phyloP scores from a whole-genome alignment of 2,329 filamentous ascomycete species.

The Alternaria arborescens region DNA sequence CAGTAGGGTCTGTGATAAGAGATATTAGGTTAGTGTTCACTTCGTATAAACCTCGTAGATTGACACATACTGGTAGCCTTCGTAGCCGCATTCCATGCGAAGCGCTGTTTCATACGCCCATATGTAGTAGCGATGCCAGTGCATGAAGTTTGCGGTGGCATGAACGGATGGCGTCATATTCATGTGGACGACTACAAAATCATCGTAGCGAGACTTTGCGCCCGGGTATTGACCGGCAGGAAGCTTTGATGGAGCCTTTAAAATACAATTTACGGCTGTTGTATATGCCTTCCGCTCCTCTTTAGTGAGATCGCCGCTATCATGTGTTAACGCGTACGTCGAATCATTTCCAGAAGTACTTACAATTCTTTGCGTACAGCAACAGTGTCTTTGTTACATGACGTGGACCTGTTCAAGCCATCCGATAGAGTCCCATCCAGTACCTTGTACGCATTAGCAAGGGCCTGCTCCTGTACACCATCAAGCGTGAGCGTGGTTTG shows the following conservation, averaged over 20 bases:
- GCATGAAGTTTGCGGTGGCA: slow-evolving; percentile 44
- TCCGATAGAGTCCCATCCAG: slow-evolving; percentile 41
- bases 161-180: slow-evolving; percentile 44
- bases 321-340: slow-evolving; percentile 1
- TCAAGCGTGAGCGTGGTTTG: slow-evolving; percentile 34
- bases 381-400: slow-evolving; percentile 52
- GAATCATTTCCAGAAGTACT: background rate
- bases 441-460: slow-evolving; percentile 39
- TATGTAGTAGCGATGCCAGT: slow-evolving; percentile 56
- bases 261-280: slow-evolving; percentile 44
- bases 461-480: slow-evolving; percentile 37
- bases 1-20: slow-evolving; percentile 53
- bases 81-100: slow-evolving; percentile 53
- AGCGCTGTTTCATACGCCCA: slow-evolving; percentile 55
- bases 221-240: slow-evolving; percentile 40
- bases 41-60: background rate
- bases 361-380: slow-evolving; percentile 58
- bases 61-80: slow-evolving; percentile 40
- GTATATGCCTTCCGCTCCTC: slow-evolving; percentile 46
- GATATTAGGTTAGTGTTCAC: background rate
- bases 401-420: slow-evolving; percentile 33
- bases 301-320: slow-evolving; percentile 39
- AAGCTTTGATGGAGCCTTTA: slow-evolving; percentile 37
- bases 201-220: slow-evolving; percentile 45
- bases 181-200: slow-evolving; percentile 47